Base-by-base conservation (phyloP, 345 rosid genomes). In the Bruguiera sexangula region DNA sequence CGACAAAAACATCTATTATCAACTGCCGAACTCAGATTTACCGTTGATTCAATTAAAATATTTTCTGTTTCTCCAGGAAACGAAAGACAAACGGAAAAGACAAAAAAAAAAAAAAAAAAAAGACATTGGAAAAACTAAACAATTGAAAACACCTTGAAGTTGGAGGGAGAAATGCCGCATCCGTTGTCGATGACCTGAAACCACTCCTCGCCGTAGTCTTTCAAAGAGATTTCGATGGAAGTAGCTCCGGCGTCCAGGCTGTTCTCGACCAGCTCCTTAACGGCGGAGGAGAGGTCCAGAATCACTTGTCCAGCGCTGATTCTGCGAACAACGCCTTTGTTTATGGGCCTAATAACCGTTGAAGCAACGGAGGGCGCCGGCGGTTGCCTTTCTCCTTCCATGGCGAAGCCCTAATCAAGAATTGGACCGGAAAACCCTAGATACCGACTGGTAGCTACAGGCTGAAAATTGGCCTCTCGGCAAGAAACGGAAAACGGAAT, bases 201-300 rank as follows among this genome's bases (percentile, higher is more conserved):
- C 62, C 81, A 81, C 66, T 95, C 97, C 72, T 75, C 81, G 9
- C 99, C 99, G 60, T 86, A 81, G 27, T 87, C 98, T 63, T 90
- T 88, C 75, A 95, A 85, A 66, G 85, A 76, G 60, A 95, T 79
- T 79, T 95, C 98, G 58, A 95, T 75, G 80, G 81, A 76, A 66
- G 98, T 87, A 62, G 98, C 98, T 18, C 97, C 97, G 19, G 99
- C 94, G 78, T 95, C 99, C 78, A 95, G 78, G 83, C 99, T 92
- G 82, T 95, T 95, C 78, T 95, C 99, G 16, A 95, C 92, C 21
- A 95, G 86, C 86, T 95, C 99, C 88, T 95, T 95, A 39, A 95
- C 87, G 64, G 99, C 99, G 6, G 97, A 87, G 8, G 93, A 76
- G 70, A 94, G 98, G 84, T 91, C 98, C 52, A 91, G 77, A 72